Base-by-base conservation (phyloP, 2,329 filamentous ascomycete genomes). In the Sphaceloma murrayae region DNA sequence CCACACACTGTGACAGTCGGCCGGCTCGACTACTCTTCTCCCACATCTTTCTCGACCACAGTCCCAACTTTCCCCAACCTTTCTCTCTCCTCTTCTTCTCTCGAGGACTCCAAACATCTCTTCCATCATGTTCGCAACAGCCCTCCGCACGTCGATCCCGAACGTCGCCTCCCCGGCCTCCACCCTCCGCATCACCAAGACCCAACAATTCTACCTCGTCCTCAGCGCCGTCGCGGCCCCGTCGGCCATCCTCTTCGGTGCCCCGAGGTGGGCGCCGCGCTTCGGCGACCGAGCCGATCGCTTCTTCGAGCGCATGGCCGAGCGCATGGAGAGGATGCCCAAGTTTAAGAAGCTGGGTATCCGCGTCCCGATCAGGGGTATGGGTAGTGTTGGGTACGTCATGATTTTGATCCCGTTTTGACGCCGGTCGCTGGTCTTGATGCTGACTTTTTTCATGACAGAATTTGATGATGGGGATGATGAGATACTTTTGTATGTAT, bases 71-170 rank as follows among this genome's bases (percentile, higher is more conserved):
- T 26, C 36, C 36, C 13, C 22, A 40, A 40, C 13, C 24, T 16
- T 10, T 19, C 36, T 26, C 22, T 30, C n/a, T 11, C 34, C 34
- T 19, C 11, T 16, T 24, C 17, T 26, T 19, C 34, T 14, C 34
- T 14, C n/a, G 18, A 11, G n/a, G 34, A 38, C n/a, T n/a, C n/a
- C n/a, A n/a, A n/a, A n/a, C n/a, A 27, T 11, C 24, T 11, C 17
- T 18, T 17, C 34, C 24, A 45, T 45, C 18, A 45, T 45, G 42
- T 45, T 45, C 42, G 42, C 42, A 33, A 45, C 42, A 21, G 42
- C 42, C 31, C 18, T 45, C 42, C 42, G 42, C 22, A 32, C 42
- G 34, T 18, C 24, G 16, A 30, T 32, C 19, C 42, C 31, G 21
- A 17, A 21, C 42, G 16, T 45, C 17, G 31, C 42, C 14, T 30